phyloP scores from a whole-genome alignment of 805 yeast species.

The Zygosaccharomyces lentus region DNA sequence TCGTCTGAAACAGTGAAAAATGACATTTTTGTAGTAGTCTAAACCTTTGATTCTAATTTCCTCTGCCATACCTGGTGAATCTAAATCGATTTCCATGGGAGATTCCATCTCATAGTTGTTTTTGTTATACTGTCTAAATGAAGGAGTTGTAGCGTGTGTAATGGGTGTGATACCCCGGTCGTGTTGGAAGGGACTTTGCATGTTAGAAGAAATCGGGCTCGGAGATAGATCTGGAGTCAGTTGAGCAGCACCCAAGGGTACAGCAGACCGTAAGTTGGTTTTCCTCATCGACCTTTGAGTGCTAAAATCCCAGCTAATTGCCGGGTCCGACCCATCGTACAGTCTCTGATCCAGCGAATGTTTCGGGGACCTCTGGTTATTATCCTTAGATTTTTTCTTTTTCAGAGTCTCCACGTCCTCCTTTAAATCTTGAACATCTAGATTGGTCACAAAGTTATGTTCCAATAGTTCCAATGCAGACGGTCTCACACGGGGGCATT shows the following conservation, averaged over 20 bases:
- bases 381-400: slow-evolving; percentile 25
- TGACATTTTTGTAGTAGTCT: slow-evolving; percentile 40
- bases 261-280: slow-evolving; percentile 7
- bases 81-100: slow-evolving; percentile 22
- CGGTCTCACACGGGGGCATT: slow-evolving; percentile 64
- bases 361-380: slow-evolving; percentile 37
- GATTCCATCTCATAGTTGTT: slow-evolving; percentile 18
- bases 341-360: slow-evolving; percentile 33
- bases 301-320: slow-evolving; percentile 13
- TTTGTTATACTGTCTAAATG: slow-evolving; percentile 19
- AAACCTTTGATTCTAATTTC: slow-evolving; percentile 25
- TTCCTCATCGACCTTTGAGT: slow-evolving; percentile 2
- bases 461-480: slow-evolving; percentile 52
- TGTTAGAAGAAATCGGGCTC: slow-evolving; percentile 18
- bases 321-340: slow-evolving; percentile 18
- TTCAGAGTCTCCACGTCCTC: slow-evolving; percentile 39
- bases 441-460: slow-evolving; percentile 46
- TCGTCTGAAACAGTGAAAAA: slow-evolving; percentile 43
- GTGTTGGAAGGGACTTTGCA: slow-evolving; percentile 14
- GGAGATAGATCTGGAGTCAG: slow-evolving; percentile 10
- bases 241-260: not conserved
- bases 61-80: slow-evolving; percentile 13
- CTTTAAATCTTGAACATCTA: slow-evolving; percentile 37
- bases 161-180: slow-evolving; percentile 16
- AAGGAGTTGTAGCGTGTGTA: slow-evolving; percentile 22